Evolutionary conservation across 495 filamentous ascomycete genomes (phyloP), one percentile per base, ranked within the genome.

Genomic region (Cladorrhinum samala): DNA sequence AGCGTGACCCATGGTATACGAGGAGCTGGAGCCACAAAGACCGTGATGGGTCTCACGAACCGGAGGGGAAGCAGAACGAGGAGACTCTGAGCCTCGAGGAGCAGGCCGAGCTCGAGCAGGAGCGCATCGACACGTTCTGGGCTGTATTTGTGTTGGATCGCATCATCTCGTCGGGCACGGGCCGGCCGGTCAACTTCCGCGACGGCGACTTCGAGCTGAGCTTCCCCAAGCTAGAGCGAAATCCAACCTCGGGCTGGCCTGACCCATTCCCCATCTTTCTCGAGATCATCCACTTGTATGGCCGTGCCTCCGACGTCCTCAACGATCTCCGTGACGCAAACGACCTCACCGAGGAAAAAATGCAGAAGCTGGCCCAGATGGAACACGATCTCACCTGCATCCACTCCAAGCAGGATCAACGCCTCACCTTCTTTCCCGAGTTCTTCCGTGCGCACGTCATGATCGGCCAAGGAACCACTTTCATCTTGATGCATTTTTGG

Each of bases 401-500:
- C 24, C 90, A 91, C 61, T 84, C 91, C 60, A 80, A 79, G 50
- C 73, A 89, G 48, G 84, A 88, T 24, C 76, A 77, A 9, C 77
- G 75, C 47, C 79, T 94, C 38, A 83, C 87, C 64, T 92, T 94
- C 70, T 87, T 88, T 64, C 85, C 84, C 14, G 72, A 77, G 46
- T 91, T 91, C 64, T 90, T 91, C 58, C 82, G 83, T 56, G 75
- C 83, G 18, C 90, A 92, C 59, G 84, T 87, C 13, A 85, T 83
- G 61, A 78, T 78, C 24, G 83, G 86, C 37, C 85, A 91, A 55
- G 85, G 88, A 23, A 87, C 87, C 9, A 91, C 87, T 43, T 94
- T 92, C 54, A 85, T 91, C 49, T 76, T 94, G n/a, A 73, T 92
- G 24, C 89, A 94, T 63, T 89, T 92, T 63, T 94, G 89, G 89